Evolutionary conservation across 345 rosid genomes (phyloP).

Genomic region (Pistacia vera): DNA sequence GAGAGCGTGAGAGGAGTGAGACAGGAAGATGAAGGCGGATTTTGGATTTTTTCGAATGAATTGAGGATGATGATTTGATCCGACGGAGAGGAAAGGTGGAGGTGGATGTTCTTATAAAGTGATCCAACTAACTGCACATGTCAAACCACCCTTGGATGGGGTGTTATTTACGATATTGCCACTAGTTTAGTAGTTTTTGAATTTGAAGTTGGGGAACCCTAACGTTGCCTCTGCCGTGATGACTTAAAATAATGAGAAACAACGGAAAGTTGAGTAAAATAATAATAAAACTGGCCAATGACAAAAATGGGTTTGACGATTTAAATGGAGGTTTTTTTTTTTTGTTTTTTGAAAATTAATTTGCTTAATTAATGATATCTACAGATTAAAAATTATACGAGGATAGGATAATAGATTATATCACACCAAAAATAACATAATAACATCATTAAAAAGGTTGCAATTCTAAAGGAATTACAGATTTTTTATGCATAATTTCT

Average conservation of each 20-base stretch:
- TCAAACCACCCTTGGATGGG: conserved; percentile 20
- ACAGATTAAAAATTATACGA: no score
- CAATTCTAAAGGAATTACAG: no score
- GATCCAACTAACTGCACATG: neutral
- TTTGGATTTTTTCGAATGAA: conserved; percentile 20
- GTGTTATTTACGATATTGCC: conserved; percentile 32
- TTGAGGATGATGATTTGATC: neutral
- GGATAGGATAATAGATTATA: no score
- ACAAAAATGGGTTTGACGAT: neutral
- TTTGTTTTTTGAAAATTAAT: no score
- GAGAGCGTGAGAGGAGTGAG: conserved; percentile 24
- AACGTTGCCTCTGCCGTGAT: conserved; percentile 25
- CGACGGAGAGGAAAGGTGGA: neutral
- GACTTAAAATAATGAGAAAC: conserved; percentile 16
- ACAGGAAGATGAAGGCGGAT: conserved; percentile 18
- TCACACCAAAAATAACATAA: no score
- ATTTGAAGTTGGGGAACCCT: conserved; percentile 33
- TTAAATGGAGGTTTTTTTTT: no score
- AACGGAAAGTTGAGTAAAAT: neutral
- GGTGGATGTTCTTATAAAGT: conserved; percentile 15
- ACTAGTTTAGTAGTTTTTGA: conserved; percentile 29
- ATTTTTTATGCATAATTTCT: no score
- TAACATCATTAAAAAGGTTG: no score
- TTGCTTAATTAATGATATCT: no score
- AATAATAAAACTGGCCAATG: neutral